Base-by-base conservation (phyloP, 2,329 filamentous ascomycete genomes). In the Ophiosphaerella herpotricha region DNA sequence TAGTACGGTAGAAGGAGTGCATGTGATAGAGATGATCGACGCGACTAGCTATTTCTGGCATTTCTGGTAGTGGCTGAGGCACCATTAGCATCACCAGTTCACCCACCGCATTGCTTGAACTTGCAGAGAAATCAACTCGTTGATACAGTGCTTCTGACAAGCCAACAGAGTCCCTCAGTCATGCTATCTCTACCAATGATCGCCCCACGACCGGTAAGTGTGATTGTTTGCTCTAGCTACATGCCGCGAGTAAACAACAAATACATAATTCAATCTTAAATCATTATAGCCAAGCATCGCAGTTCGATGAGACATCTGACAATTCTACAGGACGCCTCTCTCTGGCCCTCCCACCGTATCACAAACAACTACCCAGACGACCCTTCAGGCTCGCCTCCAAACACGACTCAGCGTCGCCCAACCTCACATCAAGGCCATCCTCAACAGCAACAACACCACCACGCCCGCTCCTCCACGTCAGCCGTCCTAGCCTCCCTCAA, bases 401-500 rank as follows among this genome's bases (percentile, higher is more conserved):
- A 61, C 31, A 50, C 43, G 44, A 55, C 50, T 43, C 52, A 63
- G 33, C 60, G 61, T 5, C 59, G 55, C 14, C 54, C 61, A 35
- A 54, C 34, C 36, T 60, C 58, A 23, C 60, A 51, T 24, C 63
- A 62, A 32, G 54, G 52, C 40, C 38, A 44, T 9, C 36, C 52
- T 8, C 52, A 55, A 38, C 58, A 56, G 29, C 18, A 55, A 38
- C 58, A 56, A 26, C 41, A 46, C 39, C 42, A 55, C 13, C 40
- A 47, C 14, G 62, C 66, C 39, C 60, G 80, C 48, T 73, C 83
- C 53, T 77, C 85, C 7, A 34, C 36, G 67, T 77, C 82, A 60
- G 81, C 86, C 23, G 80, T 82, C 2, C 84, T 96, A 3, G 83
- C 87, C 8, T 80, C 86, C 2, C 83, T 96, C 9, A 80, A 83